Conservation (phyloP, 371 early-diverging fungal genomes). For the Dichotomocladium elegans region DNA sequence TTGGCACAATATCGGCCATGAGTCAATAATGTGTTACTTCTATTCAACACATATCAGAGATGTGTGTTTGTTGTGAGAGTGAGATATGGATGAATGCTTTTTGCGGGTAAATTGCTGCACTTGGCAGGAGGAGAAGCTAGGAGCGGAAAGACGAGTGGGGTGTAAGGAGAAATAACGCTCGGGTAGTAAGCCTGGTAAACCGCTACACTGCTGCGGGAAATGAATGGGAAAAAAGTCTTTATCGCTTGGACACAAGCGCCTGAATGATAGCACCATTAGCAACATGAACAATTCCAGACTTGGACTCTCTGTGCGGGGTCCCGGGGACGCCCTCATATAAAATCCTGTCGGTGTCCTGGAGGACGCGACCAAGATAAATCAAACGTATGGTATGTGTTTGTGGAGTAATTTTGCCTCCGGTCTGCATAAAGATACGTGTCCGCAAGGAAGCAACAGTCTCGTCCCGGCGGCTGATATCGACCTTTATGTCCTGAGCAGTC, state of each 20-base stretch:
- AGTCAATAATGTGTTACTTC: neutral
- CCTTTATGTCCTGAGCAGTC: slow-evolving; percentile 24
- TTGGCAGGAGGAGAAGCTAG: no score
- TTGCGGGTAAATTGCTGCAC: no score
- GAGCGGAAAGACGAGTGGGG: no score
- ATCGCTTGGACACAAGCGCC: slow-evolving; percentile 21
- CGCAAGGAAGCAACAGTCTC: slow-evolving; percentile 29
- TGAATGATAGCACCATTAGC: slow-evolving; percentile 23
- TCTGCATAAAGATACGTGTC: slow-evolving; percentile 19
- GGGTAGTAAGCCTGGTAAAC: no score
- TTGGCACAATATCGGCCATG: neutral
- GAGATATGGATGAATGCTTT: no score
- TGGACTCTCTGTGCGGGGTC: no score
- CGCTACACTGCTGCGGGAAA: no score
- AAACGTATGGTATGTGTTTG: slow-evolving; percentile 27
- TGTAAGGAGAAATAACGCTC: no score
- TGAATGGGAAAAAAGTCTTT: no score
- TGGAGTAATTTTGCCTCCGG: slow-evolving; percentile 9
- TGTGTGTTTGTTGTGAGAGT: neutral
- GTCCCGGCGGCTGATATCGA: slow-evolving; percentile 15
- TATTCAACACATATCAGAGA: no score
- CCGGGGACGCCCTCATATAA: slow-evolving; percentile 15
- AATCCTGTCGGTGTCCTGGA: slow-evolving; percentile 21
- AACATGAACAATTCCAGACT: slow-evolving; percentile 10
- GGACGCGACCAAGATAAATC: slow-evolving; percentile 31